Conservation (phyloP, 805 yeast species). For the Metschnikowia anglica region DNA sequence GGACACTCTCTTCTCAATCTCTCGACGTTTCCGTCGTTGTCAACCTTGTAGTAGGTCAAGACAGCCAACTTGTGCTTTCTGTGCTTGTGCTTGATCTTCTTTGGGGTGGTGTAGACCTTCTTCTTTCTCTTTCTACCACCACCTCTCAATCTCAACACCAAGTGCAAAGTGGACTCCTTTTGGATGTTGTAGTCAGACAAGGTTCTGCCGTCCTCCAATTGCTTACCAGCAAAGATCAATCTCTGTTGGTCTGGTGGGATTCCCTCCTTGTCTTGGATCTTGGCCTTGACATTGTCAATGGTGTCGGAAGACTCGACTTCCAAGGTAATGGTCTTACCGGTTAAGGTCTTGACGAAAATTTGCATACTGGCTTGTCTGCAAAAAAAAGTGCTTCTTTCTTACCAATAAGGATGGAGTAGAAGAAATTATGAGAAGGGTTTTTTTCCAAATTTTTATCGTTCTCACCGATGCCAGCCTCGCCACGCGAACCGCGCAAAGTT, state of each 20-base stretch:
- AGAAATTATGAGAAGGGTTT: slow-evolving; percentile 10
- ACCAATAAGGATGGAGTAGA: slow-evolving; percentile 29
- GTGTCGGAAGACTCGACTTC: slow-evolving; percentile 99
- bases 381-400: slow-evolving; percentile 48
- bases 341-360: slow-evolving; percentile 98
- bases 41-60: slow-evolving; percentile 98
- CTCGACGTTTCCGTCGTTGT: slow-evolving; percentile 97
- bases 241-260: slow-evolving; percentile 99
- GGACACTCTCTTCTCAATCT: slow-evolving; percentile 98
- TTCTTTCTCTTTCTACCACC: slow-evolving; percentile 96
- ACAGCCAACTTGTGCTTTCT: slow-evolving; percentile 99
- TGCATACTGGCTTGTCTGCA: slow-evolving; percentile 60
- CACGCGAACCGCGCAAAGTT: slow-evolving; percentile 4
- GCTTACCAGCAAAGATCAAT: slow-evolving; percentile 99
- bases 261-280: slow-evolving; percentile 99
- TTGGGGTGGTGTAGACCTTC: slow-evolving; percentile 99
- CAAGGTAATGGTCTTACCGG: slow-evolving; percentile 98
- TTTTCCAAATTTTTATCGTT: slow-evolving; percentile 9
- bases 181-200: slow-evolving; percentile 99
- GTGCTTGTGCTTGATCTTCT: slow-evolving; percentile 99
- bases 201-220: slow-evolving; percentile 98
- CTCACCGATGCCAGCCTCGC: slow-evolving; percentile 8
- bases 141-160: slow-evolving; percentile 97
- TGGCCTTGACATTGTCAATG: slow-evolving; percentile 97
- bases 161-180: slow-evolving; percentile 97